Percentiles rank a stretch among this genome's conserved stretches.
phyloP scores from a whole-genome alignment of 1,139 yeast species.

The Tardiomyces digboiensis region DNA sequence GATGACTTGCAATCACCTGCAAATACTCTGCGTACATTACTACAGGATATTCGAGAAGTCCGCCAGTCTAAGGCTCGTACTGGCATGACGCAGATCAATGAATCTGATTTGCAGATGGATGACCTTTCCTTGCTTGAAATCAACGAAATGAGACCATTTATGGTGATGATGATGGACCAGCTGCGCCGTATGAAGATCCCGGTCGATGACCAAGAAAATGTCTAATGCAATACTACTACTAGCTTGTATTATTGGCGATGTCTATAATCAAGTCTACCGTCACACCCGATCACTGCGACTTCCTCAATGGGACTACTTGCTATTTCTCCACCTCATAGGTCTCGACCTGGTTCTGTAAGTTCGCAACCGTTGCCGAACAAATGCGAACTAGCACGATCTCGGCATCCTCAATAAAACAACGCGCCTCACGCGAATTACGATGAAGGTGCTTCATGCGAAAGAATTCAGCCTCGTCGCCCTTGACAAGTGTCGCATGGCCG shows the following conservation, averaged over 20 bases:
- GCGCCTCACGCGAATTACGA: slow-evolving; percentile 49
- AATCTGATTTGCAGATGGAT: slow-evolving; percentile 73
- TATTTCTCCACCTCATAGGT: slow-evolving; percentile 5
- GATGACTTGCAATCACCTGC: slow-evolving; percentile 69
- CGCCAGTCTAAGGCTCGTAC: slow-evolving; percentile 72
- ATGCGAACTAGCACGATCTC: slow-evolving; percentile 60
- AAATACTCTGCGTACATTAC: slow-evolving; percentile 50
- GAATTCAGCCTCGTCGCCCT: slow-evolving; percentile 34
- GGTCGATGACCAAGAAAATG: slow-evolving; percentile 16
- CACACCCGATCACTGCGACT: not conserved
- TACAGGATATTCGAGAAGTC: slow-evolving; percentile 81
- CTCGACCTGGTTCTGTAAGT: slow-evolving; percentile 54
- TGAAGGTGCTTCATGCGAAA: slow-evolving; percentile 51
- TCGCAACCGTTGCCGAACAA: slow-evolving; percentile 69
- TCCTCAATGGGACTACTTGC: not conserved
- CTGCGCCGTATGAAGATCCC: slow-evolving; percentile 44
- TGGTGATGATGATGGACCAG: slow-evolving; percentile 70
- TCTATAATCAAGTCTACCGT: not conserved
- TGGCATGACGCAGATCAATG: slow-evolving; percentile 73
- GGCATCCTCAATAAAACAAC: slow-evolving; percentile 52
- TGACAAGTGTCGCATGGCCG: slow-evolving; percentile 59
- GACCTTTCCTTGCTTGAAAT: slow-evolving; percentile 78
- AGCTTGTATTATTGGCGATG: not conserved
- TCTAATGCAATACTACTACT: not conserved
- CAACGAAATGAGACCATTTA: slow-evolving; percentile 80